Evolutionary conservation across 2,329 filamentous ascomycete genomes (phyloP).

Genomic region (Coniochaeta pulveracea): DNA sequence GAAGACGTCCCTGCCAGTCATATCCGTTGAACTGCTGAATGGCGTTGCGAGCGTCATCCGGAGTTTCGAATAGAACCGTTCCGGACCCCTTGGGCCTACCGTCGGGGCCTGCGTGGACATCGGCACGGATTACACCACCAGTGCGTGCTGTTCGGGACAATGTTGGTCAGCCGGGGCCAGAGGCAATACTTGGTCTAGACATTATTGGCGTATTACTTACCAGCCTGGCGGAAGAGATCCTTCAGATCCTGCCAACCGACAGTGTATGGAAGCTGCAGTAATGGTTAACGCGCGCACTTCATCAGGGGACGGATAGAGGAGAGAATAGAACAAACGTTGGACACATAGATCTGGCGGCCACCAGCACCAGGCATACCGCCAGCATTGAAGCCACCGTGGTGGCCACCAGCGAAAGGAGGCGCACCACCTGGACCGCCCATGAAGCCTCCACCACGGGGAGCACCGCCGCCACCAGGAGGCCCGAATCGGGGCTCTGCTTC

Average conservation of each 20-base stretch:
- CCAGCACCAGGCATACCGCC: slow-evolving; percentile 43
- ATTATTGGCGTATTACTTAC: slow-evolving; percentile 56
- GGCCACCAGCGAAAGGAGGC: slow-evolving; percentile 18
- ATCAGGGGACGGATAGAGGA: slow-evolving; percentile 8
- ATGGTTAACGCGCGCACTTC: slow-evolving; percentile 12
- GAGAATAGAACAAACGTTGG: slow-evolving; percentile 71
- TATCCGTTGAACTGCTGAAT: slow-evolving; percentile 98
- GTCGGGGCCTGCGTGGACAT: slow-evolving; percentile 85
- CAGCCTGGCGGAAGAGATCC: slow-evolving; percentile 95
- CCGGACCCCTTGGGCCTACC: slow-evolving; percentile 93
- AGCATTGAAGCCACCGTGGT: slow-evolving; percentile 42
- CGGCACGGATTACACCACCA: slow-evolving; percentile 81
- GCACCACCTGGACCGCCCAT: slow-evolving; percentile 32
- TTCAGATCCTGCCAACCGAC: slow-evolving; percentile 99
- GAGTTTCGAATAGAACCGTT: slow-evolving; percentile 90
- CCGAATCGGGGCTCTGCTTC: slow-evolving; percentile 96
- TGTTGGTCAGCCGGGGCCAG: neutral
- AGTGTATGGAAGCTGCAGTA: slow-evolving; percentile 77
- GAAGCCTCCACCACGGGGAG: slow-evolving; percentile 41
- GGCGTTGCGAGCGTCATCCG: slow-evolving; percentile 88
- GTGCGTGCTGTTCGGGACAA: slow-evolving; percentile 35
- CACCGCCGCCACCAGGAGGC: slow-evolving; percentile 52
- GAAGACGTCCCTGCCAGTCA: slow-evolving; percentile 88
- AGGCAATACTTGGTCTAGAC: neutral
- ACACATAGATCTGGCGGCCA: slow-evolving; percentile 89